phyloP scores from a whole-genome alignment of 495 filamentous ascomycete genomes.

The Rhizodiscina lignyota region DNA sequence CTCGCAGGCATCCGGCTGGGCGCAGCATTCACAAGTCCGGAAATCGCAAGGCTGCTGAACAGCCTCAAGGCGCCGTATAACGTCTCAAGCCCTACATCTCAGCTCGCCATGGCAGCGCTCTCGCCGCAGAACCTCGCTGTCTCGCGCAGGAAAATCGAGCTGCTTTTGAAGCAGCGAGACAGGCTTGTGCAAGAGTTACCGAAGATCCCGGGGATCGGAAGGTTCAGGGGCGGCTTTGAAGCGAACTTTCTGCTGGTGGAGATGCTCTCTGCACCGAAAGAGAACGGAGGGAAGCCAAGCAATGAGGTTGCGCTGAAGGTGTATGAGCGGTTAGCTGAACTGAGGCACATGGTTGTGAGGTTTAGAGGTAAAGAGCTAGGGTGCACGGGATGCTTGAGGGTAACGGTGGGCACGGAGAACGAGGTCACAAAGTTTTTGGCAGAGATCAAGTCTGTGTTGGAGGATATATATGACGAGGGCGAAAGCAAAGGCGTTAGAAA shows the following conservation, averaged over 20 bases:
- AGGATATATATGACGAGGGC: conserved; percentile 27
- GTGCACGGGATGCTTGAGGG: conserved; percentile 72
- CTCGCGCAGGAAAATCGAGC: conserved; percentile 49
- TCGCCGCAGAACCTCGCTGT: conserved; percentile 42
- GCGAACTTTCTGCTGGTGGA: conserved; percentile 85
- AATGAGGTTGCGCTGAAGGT: conserved; percentile 61
- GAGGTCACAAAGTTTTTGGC: conserved; percentile 67
- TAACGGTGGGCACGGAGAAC: conserved; percentile 80
- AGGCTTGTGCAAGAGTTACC: conserved; percentile 59
- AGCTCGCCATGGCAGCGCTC: conserved; percentile 61
- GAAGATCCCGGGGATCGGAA: conserved; percentile 58
- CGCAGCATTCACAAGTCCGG: conserved; percentile 40
- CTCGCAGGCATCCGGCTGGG: conserved; percentile 79
- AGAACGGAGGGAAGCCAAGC: conserved; percentile 50
- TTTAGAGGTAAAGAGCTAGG: conserved; percentile 87
- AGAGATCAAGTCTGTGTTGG: conserved; percentile 46
- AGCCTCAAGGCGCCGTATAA: conserved; percentile 93
- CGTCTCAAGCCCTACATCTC: conserved; percentile 68
- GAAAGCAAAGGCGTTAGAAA: conserved; percentile 3
- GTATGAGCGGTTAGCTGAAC: conserved; percentile 76
- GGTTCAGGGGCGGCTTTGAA: conserved; percentile 61
- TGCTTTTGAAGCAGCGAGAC: conserved; percentile 60
- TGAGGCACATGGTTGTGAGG: conserved; percentile 75
- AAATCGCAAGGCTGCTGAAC: conserved; percentile 59
- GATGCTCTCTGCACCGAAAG: conserved; percentile 52